Percentiles rank a stretch among this genome's conserved stretches.
These are phyloP conservation scores for Magnaporthiopsis rhizophila DNA, from an alignment of 2,329 filamentous ascomycete species.

Conservation along the genomic window DNA sequence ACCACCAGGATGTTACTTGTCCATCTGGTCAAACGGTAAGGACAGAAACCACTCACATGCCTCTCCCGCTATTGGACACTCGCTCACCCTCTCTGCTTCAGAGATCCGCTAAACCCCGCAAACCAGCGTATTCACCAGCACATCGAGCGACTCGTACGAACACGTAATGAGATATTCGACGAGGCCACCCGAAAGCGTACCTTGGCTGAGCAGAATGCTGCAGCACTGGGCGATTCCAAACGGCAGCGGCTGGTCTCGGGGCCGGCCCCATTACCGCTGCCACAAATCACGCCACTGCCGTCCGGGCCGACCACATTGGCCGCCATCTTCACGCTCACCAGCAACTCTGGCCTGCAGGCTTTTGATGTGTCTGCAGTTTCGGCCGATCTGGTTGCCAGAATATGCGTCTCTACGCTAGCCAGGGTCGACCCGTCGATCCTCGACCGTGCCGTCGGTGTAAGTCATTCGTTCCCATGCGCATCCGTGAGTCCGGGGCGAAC, in stretches of 20 bases:
- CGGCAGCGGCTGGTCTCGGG: constrained; percentile 61
- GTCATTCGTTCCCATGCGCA: constrained; percentile 18
- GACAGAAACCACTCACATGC: neutral
- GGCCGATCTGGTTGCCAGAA: constrained; percentile 65
- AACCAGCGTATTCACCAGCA: constrained; percentile 77
- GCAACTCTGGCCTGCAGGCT: constrained; percentile 61
- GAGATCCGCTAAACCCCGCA: constrained; percentile 73
- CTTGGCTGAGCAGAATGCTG: constrained; percentile 59
- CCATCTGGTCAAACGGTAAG: constrained; percentile 71
- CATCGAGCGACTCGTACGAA: constrained; percentile 73
- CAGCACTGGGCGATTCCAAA: constrained; percentile 72
- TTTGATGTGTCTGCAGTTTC: constrained; percentile 83
- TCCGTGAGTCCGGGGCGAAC: neutral
- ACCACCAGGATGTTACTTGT: constrained; percentile 78
- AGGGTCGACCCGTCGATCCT: constrained; percentile 63
- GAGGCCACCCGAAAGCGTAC: constrained; percentile 72
- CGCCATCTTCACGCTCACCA: constrained; percentile 79
- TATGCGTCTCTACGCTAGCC: constrained; percentile 71
- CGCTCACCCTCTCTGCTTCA: constrained; percentile 22
- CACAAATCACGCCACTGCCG: constrained; percentile 61
- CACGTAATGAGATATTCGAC: constrained; percentile 70
- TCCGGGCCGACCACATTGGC: constrained; percentile 71
- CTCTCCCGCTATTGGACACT: neutral
- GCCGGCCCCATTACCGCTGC: constrained; percentile 26
- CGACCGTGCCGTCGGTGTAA: constrained; percentile 64